A percentile compares a stretch with the other conserved stretches of the same genome.
Evolutionary conservation across 2,329 filamentous ascomycete genomes (phyloP).

Genomic region (Paraconiothyrium brasiliense): DNA sequence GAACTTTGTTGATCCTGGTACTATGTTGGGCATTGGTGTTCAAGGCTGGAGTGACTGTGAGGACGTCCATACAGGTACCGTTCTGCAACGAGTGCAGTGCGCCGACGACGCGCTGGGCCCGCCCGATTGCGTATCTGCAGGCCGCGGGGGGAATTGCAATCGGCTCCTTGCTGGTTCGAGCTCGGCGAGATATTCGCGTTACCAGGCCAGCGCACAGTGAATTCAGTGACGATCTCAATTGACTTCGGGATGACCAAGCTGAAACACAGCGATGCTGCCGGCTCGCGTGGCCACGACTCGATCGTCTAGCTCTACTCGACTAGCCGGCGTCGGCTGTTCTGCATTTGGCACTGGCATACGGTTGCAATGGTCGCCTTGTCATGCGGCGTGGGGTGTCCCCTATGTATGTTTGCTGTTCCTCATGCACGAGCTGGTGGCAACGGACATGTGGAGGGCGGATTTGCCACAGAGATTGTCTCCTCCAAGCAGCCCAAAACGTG

Average conservation of each 20-base stretch:
- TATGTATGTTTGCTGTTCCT: background rate
- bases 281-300: conserved; percentile 15
- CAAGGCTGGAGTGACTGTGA: background rate
- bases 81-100: too few species aligned
- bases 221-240: background rate
- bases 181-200: background rate
- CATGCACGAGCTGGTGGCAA: conserved; percentile 2
- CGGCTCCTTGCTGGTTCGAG: background rate
- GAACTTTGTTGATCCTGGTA: background rate
- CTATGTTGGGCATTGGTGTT: background rate
- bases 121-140: too few species aligned
- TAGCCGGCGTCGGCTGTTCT: background rate
- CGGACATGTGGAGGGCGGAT: background rate
- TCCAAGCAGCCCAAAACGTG: background rate
- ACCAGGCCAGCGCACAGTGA: background rate
- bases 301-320: conserved; percentile 4
- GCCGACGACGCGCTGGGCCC: too few species aligned
- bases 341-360: conserved; percentile 1
- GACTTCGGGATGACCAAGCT: conserved; percentile 14
- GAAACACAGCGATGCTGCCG: conserved; percentile 11
- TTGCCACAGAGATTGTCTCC: background rate
- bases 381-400: background rate
- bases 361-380: background rate
- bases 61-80: too few species aligned
- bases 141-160: too few species aligned